These are phyloP conservation scores for Starmerella sp. DNA, from an alignment of 805 yeast species.

Conservation along the genomic window DNA sequence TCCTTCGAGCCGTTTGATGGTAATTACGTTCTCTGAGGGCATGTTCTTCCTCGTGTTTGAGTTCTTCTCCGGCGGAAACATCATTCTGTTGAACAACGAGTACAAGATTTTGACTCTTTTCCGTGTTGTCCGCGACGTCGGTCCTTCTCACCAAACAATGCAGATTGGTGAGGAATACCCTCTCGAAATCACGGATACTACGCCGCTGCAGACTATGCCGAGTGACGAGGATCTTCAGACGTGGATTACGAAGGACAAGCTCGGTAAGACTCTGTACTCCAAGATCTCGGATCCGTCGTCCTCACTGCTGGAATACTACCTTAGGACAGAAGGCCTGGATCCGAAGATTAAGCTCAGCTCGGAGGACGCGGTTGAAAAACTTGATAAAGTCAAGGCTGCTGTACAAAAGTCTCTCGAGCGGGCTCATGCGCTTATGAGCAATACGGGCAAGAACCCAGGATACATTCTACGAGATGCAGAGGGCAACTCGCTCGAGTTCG, in stretches of 20 bases:
- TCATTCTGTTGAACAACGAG: constrained; percentile 61
- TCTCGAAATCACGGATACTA: constrained; percentile 17
- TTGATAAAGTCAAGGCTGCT: constrained; percentile 18
- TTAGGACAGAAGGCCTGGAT: constrained; percentile 39
- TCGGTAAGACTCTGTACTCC: constrained; percentile 59
- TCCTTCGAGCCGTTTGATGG: constrained; percentile 71
- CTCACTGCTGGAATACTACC: constrained; percentile 55
- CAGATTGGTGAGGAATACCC: constrained; percentile 66
- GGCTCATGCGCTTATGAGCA: constrained; percentile 14
- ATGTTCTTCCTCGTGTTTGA: constrained; percentile 65
- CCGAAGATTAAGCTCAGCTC: constrained; percentile 31
- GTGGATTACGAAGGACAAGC: constrained; percentile 14
- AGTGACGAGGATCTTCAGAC: constrained; percentile 39
- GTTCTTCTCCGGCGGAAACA: constrained; percentile 91
- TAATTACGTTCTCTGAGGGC: constrained; percentile 77
- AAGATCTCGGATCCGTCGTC: constrained; percentile 67
- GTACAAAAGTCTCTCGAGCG: constrained; percentile 29
- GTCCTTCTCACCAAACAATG: constrained; percentile 43
- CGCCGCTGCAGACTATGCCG: constrained; percentile 32
- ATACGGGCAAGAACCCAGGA: constrained; percentile 9
- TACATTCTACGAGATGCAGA: constrained; percentile 16
- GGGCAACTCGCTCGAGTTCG: constrained; percentile 22
- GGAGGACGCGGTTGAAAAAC: constrained; percentile 18
- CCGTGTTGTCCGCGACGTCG: constrained; percentile 55
- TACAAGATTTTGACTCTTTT: constrained; percentile 59